Conservation (phyloP, 2,329 filamentous ascomycete species). For the Colletotrichum zoysiae region DNA sequence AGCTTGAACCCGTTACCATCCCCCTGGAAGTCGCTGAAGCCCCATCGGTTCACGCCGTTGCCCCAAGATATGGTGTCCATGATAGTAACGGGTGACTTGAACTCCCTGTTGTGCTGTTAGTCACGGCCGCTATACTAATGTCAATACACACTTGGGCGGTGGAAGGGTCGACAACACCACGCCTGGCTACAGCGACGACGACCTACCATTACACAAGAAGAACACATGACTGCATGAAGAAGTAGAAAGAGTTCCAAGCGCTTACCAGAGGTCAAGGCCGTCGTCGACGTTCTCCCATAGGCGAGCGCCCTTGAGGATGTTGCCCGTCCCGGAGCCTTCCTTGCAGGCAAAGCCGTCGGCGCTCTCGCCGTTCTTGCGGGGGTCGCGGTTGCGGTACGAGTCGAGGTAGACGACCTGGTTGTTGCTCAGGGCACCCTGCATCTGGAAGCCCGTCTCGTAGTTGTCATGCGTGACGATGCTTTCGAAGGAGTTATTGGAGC, state of each 20-base stretch:
- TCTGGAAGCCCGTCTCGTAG: conserved; percentile 55
- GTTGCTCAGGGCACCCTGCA: conserved; percentile 50
- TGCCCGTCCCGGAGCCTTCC: conserved; percentile 60
- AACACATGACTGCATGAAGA: neutral
- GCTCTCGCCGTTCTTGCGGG: conserved; percentile 64
- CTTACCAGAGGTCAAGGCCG: conserved; percentile 49
- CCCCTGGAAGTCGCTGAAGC: conserved; percentile 56
- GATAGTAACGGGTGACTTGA: conserved; percentile 57
- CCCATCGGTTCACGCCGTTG: conserved; percentile 61
- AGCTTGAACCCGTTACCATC: conserved; percentile 65
- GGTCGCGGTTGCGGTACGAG: conserved; percentile 59
- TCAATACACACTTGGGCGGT: neutral
- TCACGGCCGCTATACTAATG: neutral
- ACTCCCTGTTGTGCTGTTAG: conserved; percentile 44
- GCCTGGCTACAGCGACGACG: neutral
- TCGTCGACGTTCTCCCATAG: conserved; percentile 66
- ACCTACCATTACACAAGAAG: neutral
- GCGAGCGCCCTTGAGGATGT: conserved; percentile 58
- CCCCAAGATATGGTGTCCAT: conserved; percentile 60
- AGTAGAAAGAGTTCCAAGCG: neutral
- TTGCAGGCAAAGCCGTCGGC: conserved; percentile 64
- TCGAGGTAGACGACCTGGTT: conserved; percentile 59
- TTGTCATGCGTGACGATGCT: conserved; percentile 54
- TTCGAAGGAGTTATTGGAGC: conserved; percentile 54
- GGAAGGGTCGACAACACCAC: neutral